Evolutionary conservation across 1,284 basidiomycete species (phyloP).

Genomic region (Pseudozyma tsukubaensis): DNA sequence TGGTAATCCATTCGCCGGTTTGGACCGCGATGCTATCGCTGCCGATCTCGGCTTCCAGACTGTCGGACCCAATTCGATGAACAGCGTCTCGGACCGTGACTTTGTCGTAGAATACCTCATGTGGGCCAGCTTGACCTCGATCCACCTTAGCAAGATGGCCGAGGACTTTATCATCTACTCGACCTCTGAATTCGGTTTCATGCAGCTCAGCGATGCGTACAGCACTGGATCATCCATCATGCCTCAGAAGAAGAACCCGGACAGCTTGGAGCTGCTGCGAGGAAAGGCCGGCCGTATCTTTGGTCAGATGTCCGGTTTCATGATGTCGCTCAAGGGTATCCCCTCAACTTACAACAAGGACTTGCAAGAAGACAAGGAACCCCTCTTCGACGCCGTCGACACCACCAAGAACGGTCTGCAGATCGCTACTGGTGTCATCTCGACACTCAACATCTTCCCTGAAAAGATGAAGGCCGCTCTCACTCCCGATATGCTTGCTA

Average conservation of each 20-base stretch:
- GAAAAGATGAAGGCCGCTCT: constrained; percentile 89
- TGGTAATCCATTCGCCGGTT: constrained; percentile 84
- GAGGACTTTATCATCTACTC: constrained; percentile 98
- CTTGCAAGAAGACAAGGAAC: constrained; percentile 98
- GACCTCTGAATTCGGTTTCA: constrained; percentile 94
- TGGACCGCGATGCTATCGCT: constrained; percentile 65
- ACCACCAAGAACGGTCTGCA: constrained; percentile 88
- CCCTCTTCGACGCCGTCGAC: constrained; percentile 92
- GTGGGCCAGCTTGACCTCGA: constrained; percentile 92
- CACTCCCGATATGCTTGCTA: constrained; percentile 96
- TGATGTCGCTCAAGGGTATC: constrained; percentile 96
- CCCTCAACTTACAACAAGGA: constrained; percentile 99
- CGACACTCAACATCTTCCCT: constrained; percentile 83
- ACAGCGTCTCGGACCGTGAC: constrained; percentile 92
- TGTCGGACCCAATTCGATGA: constrained; percentile 67
- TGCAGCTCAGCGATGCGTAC: constrained; percentile 94
- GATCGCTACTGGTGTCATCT: constrained; percentile 93
- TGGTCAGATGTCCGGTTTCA: constrained; percentile 96
- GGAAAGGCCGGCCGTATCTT: constrained; percentile 95
- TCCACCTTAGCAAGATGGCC: constrained; percentile 91
- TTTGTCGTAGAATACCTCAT: constrained; percentile 97
- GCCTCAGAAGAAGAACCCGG: constrained; percentile 99
- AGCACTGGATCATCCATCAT: constrained; percentile 99
- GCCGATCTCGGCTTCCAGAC: constrained; percentile 66
- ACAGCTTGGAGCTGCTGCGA: constrained; percentile 91